phyloP scores from a whole-genome alignment of 2,329 filamentous ascomycete species.

The Pleoardoris graminearum region DNA sequence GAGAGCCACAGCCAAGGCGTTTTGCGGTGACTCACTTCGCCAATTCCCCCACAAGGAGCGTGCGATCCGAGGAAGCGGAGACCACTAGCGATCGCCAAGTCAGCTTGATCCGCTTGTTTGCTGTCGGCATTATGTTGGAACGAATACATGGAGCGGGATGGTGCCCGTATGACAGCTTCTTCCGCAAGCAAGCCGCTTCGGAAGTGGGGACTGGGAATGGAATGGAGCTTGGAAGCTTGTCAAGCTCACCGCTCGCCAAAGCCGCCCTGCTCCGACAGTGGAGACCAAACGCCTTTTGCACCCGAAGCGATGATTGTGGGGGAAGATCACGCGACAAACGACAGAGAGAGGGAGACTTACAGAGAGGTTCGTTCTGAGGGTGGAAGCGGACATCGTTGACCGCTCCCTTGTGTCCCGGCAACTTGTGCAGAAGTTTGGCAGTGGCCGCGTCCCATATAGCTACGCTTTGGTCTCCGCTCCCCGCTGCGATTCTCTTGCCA shows the following conservation, averaged over 20 bases:
- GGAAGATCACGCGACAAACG: constrained; percentile 4
- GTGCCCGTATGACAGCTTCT: background rate
- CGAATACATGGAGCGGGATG: constrained; percentile 7
- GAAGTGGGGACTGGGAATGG: too few relatives aligned
- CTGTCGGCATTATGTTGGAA: constrained; percentile 19
- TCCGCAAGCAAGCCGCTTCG: constrained; percentile 1
- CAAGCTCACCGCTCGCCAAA: constrained; percentile 2
- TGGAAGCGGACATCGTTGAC: constrained; percentile 95
- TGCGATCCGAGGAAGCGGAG: constrained; percentile 87
- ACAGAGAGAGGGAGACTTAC: constrained; percentile 61
- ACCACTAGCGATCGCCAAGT: constrained; percentile 63
- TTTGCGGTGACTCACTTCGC: constrained; percentile 56
- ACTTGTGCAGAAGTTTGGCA: constrained; percentile 91
- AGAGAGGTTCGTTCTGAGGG: constrained; percentile 79
- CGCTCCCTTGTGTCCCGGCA: constrained; percentile 91
- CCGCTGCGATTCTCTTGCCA: constrained; percentile 84
- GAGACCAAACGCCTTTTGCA: background rate
- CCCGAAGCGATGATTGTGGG: background rate
- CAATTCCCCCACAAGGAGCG: constrained; percentile 80
- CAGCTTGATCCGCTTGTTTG: constrained; percentile 21
- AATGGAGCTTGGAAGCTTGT: background rate
- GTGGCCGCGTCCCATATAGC: constrained; percentile 87
- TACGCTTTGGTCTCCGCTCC: constrained; percentile 86
- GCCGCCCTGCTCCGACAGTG: background rate
- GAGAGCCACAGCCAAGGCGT: constrained; percentile 25